These are phyloP conservation scores for Lathyrus tuberosus DNA, from an alignment of 306 rosid genomes.

Conservation along the genomic window DNA sequence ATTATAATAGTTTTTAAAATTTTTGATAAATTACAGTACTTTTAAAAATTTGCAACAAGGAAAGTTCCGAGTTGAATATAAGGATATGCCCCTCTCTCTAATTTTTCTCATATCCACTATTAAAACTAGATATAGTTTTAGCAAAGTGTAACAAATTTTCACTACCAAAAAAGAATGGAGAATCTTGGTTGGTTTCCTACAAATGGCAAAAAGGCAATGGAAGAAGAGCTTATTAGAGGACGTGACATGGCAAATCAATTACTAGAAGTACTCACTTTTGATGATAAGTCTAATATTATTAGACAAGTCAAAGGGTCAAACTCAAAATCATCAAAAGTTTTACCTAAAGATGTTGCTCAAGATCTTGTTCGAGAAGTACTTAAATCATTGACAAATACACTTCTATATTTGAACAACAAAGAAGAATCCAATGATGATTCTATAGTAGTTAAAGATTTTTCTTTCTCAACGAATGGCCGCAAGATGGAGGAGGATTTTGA, in stretches of 20 bases:
- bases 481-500: neutral
- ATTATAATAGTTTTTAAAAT: no score
- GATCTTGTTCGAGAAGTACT: constrained; percentile 31
- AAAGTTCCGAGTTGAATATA: constrained; percentile 4
- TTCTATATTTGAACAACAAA: constrained; percentile 25
- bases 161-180: neutral
- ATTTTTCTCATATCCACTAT: neutral
- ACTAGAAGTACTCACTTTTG: constrained; percentile 25
- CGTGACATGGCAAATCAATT: constrained; percentile 35
- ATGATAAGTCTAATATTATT: neutral
- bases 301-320: neutral
- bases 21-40: no score
- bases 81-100: neutral
- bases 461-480: neutral
- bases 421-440: neutral
- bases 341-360: constrained; percentile 14
- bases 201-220: constrained; percentile 10
- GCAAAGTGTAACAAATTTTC: neutral
- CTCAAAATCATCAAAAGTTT: neutral
- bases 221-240: constrained; percentile 38
- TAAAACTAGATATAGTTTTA: neutral
- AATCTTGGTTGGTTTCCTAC: neutral
- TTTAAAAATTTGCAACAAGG: neutral
- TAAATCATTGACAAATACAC: constrained; percentile 37
- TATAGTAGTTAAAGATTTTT: neutral